Percentiles rank a stretch among this genome's conserved stretches.
phyloP scores from a whole-genome alignment of 441 rosid genomes.

The Croton setiger region DNA sequence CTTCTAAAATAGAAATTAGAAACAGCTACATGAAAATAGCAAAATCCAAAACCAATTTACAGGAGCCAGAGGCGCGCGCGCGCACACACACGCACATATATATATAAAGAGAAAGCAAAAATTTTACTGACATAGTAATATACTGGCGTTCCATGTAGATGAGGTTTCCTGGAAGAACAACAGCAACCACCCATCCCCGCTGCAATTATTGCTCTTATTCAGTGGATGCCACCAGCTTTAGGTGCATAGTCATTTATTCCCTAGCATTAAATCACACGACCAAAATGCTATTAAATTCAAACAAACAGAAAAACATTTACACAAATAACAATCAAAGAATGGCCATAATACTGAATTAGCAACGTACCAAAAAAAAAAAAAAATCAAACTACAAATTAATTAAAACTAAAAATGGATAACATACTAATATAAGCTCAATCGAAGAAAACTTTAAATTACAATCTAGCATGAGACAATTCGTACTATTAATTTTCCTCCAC shows the following conservation, averaged over 20 bases:
- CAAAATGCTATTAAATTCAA: not conserved
- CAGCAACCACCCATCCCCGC: slow-evolving; percentile 86
- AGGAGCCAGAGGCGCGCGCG: not conserved
- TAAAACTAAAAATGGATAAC: not conserved
- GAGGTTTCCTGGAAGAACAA: slow-evolving; percentile 68
- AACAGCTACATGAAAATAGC: not conserved
- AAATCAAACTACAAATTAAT: not conserved
- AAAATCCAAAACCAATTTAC: not conserved
- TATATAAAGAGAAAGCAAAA: not conserved
- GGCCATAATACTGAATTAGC: not conserved
- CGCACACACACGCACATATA: no score
- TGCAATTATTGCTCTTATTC: slow-evolving; percentile 26
- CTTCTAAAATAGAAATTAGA: no score
- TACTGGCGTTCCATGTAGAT: slow-evolving; percentile 69
- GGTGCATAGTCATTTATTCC: slow-evolving; percentile 34
- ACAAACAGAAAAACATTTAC: not conserved
- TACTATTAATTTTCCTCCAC: not conserved
- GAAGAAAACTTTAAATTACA: not conserved
- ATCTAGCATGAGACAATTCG: not conserved
- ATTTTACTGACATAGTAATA: slow-evolving; percentile 65
- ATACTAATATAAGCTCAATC: not conserved
- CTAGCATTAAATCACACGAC: slow-evolving; percentile 3
- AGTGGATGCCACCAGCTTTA: slow-evolving; percentile 19
- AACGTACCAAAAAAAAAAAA: not conserved
- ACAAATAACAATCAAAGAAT: not conserved